Conservation (phyloP, 2,329 filamentous ascomycete genomes). For the Trichoderma arundinaceum region DNA sequence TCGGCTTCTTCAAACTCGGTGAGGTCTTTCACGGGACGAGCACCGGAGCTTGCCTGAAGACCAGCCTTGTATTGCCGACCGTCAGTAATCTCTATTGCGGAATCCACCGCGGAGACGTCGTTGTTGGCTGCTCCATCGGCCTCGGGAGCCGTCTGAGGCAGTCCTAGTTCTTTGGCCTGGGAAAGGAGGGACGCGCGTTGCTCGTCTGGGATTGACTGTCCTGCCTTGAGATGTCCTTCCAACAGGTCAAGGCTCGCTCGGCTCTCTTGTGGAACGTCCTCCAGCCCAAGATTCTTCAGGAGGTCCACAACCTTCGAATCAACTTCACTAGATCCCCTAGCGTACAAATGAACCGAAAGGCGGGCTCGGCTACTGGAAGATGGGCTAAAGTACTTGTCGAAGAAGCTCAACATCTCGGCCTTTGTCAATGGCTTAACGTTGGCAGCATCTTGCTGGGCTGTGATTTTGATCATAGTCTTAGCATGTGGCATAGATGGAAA, state of each 20-base stretch:
- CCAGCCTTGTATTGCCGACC: slow-evolving; percentile 80
- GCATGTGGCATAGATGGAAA: neutral
- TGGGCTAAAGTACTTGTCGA: slow-evolving; percentile 74
- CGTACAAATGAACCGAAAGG: slow-evolving; percentile 80
- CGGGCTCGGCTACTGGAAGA: slow-evolving; percentile 77
- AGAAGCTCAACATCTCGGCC: slow-evolving; percentile 80
- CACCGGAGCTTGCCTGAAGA: slow-evolving; percentile 73
- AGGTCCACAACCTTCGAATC: slow-evolving; percentile 53
- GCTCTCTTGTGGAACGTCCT: slow-evolving; percentile 50
- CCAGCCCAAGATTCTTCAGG: slow-evolving; percentile 45
- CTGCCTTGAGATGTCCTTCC: slow-evolving; percentile 55
- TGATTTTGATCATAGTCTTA: neutral
- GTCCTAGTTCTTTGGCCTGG: slow-evolving; percentile 51
- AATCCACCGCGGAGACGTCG: slow-evolving; percentile 49
- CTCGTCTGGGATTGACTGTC: slow-evolving; percentile 55
- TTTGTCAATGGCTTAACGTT: slow-evolving; percentile 78
- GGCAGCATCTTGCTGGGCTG: slow-evolving; percentile 77
- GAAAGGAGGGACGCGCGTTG: slow-evolving; percentile 57
- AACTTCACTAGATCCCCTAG: slow-evolving; percentile 63
- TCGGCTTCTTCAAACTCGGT: slow-evolving; percentile 86
- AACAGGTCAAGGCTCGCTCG: slow-evolving; percentile 57
- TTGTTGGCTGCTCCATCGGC: slow-evolving; percentile 46
- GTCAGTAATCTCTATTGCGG: slow-evolving; percentile 70
- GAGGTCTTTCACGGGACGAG: slow-evolving; percentile 74
- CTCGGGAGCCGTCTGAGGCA: slow-evolving; percentile 44